A percentile compares a stretch with the other conserved stretches of the same genome.
Conservation (phyloP, 1,139 yeast genomes). For the Geotrichum candidum region DNA sequence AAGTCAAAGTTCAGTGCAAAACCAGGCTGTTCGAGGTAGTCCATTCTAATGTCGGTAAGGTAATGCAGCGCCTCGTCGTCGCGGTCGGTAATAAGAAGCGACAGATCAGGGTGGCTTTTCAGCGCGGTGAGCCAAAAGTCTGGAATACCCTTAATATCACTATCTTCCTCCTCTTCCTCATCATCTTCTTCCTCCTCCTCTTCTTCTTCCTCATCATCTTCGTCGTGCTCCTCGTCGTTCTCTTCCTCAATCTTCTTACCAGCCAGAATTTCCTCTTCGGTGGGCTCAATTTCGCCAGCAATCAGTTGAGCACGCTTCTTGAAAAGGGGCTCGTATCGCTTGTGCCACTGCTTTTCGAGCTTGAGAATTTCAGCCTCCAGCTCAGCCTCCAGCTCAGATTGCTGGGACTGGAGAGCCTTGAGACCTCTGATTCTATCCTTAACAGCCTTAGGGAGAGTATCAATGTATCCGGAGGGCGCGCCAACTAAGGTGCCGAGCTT, state of each 20-base stretch:
- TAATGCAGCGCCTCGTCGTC: conserved; percentile 77
- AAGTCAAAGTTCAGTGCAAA: conserved; percentile 83
- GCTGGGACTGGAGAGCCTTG: conserved; percentile 77
- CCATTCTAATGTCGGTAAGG: conserved; percentile 68
- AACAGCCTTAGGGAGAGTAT: conserved; percentile 65
- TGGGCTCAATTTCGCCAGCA: conserved; percentile 70
- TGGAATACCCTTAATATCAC: conserved; percentile 67
- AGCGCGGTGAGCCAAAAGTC: conserved; percentile 95
- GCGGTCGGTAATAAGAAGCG: conserved; percentile 83
- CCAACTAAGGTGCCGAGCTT: conserved; percentile 83
- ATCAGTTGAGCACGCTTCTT: conserved; percentile 68
- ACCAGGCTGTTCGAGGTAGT: conserved; percentile 84
- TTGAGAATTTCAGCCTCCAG: conserved; percentile 85
- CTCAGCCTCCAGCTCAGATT: conserved; percentile 79
- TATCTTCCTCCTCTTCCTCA: conserved; percentile 38
- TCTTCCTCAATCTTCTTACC: conserved; percentile 61
- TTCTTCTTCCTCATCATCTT: conserved; percentile 44
- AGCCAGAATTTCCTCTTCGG: conserved; percentile 64
- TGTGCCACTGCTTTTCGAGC: conserved; percentile 75
- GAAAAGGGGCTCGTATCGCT: conserved; percentile 71
- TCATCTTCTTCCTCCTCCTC: conserved; percentile 41
- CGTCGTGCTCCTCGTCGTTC: conserved; percentile 37
- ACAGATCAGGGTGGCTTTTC: conserved; percentile 74
- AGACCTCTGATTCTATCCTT: conserved; percentile 76
- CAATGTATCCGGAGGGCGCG: conserved; percentile 79